These are phyloP conservation scores for Suhomyces kunorum DNA, from an alignment of 1,139 yeast species.

Conservation along the genomic window DNA sequence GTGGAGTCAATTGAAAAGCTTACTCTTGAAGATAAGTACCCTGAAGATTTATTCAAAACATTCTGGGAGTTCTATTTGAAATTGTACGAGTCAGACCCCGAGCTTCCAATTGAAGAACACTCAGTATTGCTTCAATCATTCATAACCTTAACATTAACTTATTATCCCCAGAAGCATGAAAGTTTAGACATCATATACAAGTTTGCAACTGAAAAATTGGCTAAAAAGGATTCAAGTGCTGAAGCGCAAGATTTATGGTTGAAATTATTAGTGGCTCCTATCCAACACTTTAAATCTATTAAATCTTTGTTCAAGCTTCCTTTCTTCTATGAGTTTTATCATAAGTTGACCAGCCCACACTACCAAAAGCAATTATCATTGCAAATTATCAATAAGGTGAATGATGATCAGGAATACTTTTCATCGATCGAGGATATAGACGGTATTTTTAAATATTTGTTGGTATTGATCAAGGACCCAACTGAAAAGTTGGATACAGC, in stretches of 20 bases:
- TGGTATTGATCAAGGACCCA: conserved; percentile 37
- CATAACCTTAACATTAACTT: conserved; percentile 61
- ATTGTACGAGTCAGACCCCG: conserved; percentile 58
- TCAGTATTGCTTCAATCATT: conserved; percentile 66
- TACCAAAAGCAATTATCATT: conserved; percentile 44
- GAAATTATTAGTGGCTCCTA: conserved; percentile 58
- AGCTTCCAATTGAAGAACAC: conserved; percentile 64
- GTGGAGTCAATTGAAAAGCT: conserved; percentile 22
- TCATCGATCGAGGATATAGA: conserved; percentile 40
- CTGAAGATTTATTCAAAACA: conserved; percentile 47
- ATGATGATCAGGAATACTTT: conserved; percentile 21
- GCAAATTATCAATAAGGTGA: conserved; percentile 41
- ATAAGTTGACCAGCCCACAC: conserved; percentile 33
- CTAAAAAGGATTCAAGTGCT: conserved; percentile 8
- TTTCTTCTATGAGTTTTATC: conserved; percentile 45
- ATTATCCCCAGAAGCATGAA: conserved; percentile 62
- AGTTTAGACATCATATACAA: conserved; percentile 64
- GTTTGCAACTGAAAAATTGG: conserved; percentile 49
- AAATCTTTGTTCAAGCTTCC: conserved; percentile 33
- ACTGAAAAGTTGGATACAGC: conserved; percentile 33
- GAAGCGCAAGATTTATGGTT: conserved; percentile 49
- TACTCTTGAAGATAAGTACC: conserved; percentile 8
- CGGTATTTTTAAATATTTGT: conserved; percentile 45
- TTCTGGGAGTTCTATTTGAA: conserved; percentile 68
- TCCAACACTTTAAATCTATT: conserved; percentile 42